phyloP scores from a whole-genome alignment of 345 rosid genomes.

The Citrus reticulata region DNA sequence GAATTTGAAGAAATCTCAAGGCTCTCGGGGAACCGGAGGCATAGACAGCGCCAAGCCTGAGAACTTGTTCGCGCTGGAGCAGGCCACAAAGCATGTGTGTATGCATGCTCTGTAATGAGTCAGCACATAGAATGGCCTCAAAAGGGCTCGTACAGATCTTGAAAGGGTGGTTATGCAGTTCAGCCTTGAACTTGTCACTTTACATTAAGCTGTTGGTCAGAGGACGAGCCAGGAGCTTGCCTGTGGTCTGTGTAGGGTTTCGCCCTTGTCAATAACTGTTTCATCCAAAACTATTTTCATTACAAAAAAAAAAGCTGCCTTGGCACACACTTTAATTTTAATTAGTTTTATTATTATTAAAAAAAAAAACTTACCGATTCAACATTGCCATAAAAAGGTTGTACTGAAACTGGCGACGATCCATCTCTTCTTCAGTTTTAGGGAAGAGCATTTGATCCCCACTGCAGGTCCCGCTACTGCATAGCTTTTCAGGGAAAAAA shows the following conservation, averaged over 20 bases:
- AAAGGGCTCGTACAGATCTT: slow-evolving; percentile 56
- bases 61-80: slow-evolving; percentile 59
- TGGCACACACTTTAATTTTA: too few relatives aligned
- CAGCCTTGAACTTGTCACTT: slow-evolving; percentile 72
- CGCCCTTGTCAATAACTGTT: slow-evolving; percentile 84
- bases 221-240: slow-evolving; percentile 77
- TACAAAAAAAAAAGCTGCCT: too few relatives aligned
- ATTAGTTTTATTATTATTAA: too few relatives aligned
- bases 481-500: too few relatives aligned
- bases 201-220: slow-evolving; percentile 87
- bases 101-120: slow-evolving; percentile 95
- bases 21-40: slow-evolving; percentile 89
- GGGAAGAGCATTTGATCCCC: too few relatives aligned
- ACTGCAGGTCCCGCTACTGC: too few relatives aligned
- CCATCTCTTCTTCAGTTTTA: too few relatives aligned
- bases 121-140: slow-evolving; percentile 80
- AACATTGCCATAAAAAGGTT: too few relatives aligned
- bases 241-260: slow-evolving; percentile 72
- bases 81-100: slow-evolving; percentile 47
- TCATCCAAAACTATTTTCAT: slow-evolving; percentile 4
- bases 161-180: slow-evolving; percentile 56
- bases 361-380: too few relatives aligned
- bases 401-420: too few relatives aligned
- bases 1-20: slow-evolving; percentile 70
- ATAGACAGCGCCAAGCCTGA: slow-evolving; percentile 80